Evolutionary conservation across 2,329 filamentous ascomycete genomes (phyloP).

Genomic region (Colletotrichum magnum): DNA sequence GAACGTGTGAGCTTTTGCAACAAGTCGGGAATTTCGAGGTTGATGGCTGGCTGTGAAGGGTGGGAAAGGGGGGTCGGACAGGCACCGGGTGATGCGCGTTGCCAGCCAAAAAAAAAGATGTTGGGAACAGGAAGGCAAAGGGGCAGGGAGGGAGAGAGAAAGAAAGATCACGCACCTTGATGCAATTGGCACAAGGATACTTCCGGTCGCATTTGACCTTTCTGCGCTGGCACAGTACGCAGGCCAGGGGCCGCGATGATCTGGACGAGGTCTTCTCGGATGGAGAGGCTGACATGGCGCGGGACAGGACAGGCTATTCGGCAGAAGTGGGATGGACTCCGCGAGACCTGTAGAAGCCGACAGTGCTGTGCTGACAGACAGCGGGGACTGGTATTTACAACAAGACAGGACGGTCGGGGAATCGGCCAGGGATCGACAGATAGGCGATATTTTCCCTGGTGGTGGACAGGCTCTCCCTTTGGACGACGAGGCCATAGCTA

Average conservation of each 20-base stretch:
- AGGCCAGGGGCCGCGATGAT: conserved; percentile 48
- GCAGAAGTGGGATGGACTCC: conserved; percentile 5
- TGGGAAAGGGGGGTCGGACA: no score
- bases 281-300: conserved; percentile 25
- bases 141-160: not conserved
- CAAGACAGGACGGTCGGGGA: not conserved
- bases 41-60: no score
- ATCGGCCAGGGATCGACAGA: conserved; percentile 16
- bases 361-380: not conserved
- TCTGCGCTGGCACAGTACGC: conserved; percentile 71
- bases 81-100: no score
- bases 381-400: conserved; percentile 25
- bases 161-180: conserved; percentile 49
- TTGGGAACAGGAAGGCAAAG: not conserved
- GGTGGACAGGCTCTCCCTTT: not conserved
- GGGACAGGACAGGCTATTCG: not conserved
- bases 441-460: conserved; percentile 13
- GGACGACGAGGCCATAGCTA: not conserved
- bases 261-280: conserved; percentile 19
- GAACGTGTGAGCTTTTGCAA: not conserved
- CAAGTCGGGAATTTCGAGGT: not conserved
- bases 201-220: conserved; percentile 74
- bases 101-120: not conserved
- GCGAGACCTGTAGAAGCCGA: not conserved
- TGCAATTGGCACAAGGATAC: conserved; percentile 71